phyloP scores from a whole-genome alignment of 148 eudicot genomes.

The Vaccinium corymbosum region DNA sequence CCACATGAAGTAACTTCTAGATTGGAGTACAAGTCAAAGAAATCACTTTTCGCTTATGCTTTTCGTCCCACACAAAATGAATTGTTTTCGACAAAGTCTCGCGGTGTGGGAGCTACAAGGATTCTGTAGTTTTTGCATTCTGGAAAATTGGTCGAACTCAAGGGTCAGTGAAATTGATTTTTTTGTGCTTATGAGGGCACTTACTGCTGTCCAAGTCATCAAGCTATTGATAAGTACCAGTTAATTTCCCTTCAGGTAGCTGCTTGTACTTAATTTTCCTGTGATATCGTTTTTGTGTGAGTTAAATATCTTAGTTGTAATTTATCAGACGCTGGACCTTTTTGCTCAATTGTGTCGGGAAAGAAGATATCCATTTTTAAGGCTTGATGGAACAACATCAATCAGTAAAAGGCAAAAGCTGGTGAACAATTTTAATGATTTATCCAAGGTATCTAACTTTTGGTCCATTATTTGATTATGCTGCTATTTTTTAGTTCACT shows the following conservation, averaged over 20 bases:
- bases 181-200: not conserved
- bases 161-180: not conserved
- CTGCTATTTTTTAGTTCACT: not conserved
- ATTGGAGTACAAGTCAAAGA: not conserved
- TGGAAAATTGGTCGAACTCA: not conserved
- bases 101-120: not conserved
- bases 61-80: not conserved
- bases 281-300: no score
- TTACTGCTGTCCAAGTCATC: not conserved
- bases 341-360: conserved; percentile 98
- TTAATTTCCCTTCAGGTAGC: no score
- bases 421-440: conserved; percentile 90
- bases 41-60: not conserved
- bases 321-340: conserved; percentile 83
- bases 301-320: not conserved
- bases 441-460: conserved; percentile 61
- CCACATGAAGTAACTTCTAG: conserved; percentile 5
- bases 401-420: conserved; percentile 93
- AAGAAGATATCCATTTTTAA: conserved; percentile 88
- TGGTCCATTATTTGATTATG: not conserved
- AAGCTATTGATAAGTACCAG: not conserved
- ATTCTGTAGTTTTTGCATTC: not conserved
- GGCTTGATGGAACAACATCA: conserved; percentile 91
- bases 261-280: no score
- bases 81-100: not conserved